Conservation (phyloP, 139 green algal species). For the Pleodorina starrii region DNA sequence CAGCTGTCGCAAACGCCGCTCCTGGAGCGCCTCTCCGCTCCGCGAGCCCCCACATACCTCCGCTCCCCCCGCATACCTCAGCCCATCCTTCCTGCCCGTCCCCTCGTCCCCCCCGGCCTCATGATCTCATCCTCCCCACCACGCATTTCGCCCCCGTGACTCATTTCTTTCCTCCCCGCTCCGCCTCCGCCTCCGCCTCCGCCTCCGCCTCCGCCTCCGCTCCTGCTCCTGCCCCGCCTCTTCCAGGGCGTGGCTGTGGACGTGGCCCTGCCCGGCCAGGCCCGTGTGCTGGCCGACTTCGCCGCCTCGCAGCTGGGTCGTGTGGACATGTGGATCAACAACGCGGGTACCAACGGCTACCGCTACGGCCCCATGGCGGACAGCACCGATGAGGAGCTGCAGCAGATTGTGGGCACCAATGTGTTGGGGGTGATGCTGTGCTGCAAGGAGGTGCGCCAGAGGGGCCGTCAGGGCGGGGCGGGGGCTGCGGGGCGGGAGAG, state of each 20-base stretch:
- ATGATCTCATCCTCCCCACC: too few relatives aligned
- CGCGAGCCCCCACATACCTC: too few relatives aligned
- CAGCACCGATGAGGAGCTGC: slow-evolving; percentile 77
- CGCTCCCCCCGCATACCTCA: too few relatives aligned
- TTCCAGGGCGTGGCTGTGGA: slow-evolving; percentile 75
- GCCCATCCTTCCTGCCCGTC: too few relatives aligned
- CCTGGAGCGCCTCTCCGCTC: too few relatives aligned
- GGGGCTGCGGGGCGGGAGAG: background rate
- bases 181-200: too few relatives aligned
- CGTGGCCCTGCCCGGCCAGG: slow-evolving; percentile 71
- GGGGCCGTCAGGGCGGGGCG: too few relatives aligned
- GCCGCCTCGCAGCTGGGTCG: slow-evolving; percentile 64
- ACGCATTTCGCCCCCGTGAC: too few relatives aligned
- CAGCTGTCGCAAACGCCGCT: too few relatives aligned
- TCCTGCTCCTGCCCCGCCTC: background rate
- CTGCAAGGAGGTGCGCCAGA: slow-evolving; percentile 84
- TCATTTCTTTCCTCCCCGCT: too few relatives aligned
- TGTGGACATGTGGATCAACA: slow-evolving; percentile 88
- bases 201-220: background rate
- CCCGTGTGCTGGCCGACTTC: slow-evolving; percentile 80
- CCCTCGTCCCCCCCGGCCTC: too few relatives aligned
- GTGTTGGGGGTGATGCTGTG: slow-evolving; percentile 92
- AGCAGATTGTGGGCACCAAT: slow-evolving; percentile 93
- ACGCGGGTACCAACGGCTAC: slow-evolving; percentile 93
- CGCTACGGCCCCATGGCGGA: slow-evolving; percentile 83